Percentiles rank a stretch among this genome's conserved stretches.
phyloP scores from a whole-genome alignment of 768 basidiomycete species.

The Suillus subalutaceus region DNA sequence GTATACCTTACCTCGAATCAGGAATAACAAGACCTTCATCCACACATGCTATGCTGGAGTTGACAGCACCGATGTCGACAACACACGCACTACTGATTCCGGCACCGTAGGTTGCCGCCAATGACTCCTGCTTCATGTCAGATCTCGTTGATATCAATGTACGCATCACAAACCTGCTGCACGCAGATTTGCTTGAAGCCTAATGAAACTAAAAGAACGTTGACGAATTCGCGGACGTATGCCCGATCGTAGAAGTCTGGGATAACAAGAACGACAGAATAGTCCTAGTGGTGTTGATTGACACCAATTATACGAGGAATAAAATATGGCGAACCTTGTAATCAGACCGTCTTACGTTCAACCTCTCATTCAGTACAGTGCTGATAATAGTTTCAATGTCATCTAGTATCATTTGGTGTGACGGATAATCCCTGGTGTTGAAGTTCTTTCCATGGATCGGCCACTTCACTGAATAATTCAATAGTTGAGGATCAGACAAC shows the following conservation, averaged over 20 bases:
- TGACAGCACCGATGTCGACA: constrained; percentile 88
- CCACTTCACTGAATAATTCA: constrained; percentile 78
- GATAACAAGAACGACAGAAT: constrained; percentile 85
- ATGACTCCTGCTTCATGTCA: constrained; percentile 65
- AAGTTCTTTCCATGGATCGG: constrained; percentile 83
- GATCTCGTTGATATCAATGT: not conserved
- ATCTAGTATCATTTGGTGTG: constrained; percentile 67
- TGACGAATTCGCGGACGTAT: constrained; percentile 79
- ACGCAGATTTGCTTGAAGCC: constrained; percentile 93
- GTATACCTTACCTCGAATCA: constrained; percentile 73
- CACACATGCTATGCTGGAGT: constrained; percentile 87
- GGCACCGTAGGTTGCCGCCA: constrained; percentile 93
- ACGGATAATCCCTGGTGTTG: constrained; percentile 79
- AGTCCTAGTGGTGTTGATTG: constrained; percentile 54
- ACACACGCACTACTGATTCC: constrained; percentile 95
- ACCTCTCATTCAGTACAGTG: constrained; percentile 58
- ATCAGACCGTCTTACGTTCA: constrained; percentile 54
- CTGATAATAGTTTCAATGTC: constrained; percentile 78
- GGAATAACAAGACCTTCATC: constrained; percentile 89
- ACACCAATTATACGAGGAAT: not conserved
- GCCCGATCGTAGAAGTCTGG: constrained; percentile 89
- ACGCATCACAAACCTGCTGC: constrained; percentile 66
- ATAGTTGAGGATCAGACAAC: constrained; percentile 65
- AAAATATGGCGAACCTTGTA: constrained; percentile 55
- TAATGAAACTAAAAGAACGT: constrained; percentile 74